Conservation (phyloP, 805 yeast species). For the Candida andamanensis region DNA sequence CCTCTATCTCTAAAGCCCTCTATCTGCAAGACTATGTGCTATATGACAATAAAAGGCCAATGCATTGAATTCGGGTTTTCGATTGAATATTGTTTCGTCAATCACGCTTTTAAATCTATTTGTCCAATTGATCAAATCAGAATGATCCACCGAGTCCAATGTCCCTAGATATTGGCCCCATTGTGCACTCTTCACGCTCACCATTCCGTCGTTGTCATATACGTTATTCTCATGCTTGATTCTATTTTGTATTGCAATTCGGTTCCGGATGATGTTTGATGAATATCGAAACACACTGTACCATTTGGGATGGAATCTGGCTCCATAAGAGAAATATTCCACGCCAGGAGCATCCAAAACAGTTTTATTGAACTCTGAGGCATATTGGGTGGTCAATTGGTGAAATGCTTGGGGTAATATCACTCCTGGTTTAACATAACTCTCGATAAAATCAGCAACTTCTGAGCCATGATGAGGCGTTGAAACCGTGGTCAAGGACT, state of each 20-base stretch:
- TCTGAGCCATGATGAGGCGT: constrained; percentile 89
- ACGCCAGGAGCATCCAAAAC: constrained; percentile 57
- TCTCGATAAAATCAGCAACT: constrained; percentile 65
- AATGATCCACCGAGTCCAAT: constrained; percentile 71
- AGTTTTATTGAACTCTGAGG: constrained; percentile 49
- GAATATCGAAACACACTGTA: constrained; percentile 56
- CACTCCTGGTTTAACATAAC: constrained; percentile 15
- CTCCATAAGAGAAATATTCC: constrained; percentile 79
- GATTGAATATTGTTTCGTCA: constrained; percentile 25
- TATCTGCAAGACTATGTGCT: constrained; percentile 54
- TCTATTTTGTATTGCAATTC: constrained; percentile 8
- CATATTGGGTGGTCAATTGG: constrained; percentile 57
- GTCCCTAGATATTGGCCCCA: constrained; percentile 89
- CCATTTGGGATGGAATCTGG: constrained; percentile 59
- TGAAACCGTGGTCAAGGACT: constrained; percentile 74
- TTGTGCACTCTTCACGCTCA: constrained; percentile 66
- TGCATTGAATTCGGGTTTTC: constrained; percentile 51
- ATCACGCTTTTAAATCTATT: constrained; percentile 41
- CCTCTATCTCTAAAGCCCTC: constrained; percentile 42
- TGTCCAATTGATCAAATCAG: constrained; percentile 83
- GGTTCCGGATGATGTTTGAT: constrained; percentile 53
- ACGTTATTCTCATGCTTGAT: constrained; percentile 14
- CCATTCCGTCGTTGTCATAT: constrained; percentile 78
- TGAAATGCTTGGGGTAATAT: constrained; percentile 39
- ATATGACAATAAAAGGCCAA: constrained; percentile 65